Percentiles rank a stretch among this genome's conserved stretches.
phyloP scores from a whole-genome alignment of 208 protist genomes.

The Leishmania arabica region DNA sequence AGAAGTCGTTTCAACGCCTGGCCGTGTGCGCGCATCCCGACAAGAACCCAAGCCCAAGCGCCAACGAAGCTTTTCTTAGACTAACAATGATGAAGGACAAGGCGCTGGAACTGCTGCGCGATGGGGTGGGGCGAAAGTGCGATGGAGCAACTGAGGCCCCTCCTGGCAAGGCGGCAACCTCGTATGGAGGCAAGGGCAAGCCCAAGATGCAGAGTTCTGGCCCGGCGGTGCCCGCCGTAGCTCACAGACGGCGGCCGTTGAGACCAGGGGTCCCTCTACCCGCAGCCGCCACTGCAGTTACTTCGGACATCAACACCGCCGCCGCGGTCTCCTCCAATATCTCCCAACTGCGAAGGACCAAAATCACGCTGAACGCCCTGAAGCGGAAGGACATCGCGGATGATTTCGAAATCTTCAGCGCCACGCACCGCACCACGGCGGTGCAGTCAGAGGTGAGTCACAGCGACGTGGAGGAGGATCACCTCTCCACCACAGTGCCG shows the following conservation, averaged over 20 bases:
- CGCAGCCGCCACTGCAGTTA: background rate
- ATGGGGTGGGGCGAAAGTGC: background rate
- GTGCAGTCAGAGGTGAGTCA: constrained; percentile 17
- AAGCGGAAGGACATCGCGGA: constrained; percentile 79
- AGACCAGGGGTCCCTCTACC: background rate
- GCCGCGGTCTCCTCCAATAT: constrained; percentile 8
- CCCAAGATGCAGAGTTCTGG: background rate
- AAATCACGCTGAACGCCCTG: constrained; percentile 82
- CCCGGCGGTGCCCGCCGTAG: background rate
- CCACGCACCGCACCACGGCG: constrained; percentile 26
- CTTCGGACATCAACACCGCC: background rate
- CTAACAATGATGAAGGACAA: constrained; percentile 54
- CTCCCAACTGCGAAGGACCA: constrained; percentile 35
- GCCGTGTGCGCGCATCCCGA: constrained; percentile 85
- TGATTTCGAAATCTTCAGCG: constrained; percentile 64
- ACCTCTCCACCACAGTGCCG: constrained; percentile 39
- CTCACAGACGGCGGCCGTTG: background rate
- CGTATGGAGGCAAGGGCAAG: constrained; percentile 1
- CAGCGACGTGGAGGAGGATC: constrained; percentile 22
- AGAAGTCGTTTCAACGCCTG: constrained; percentile 76
- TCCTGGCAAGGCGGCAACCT: background rate
- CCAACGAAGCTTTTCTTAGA: constrained; percentile 79
- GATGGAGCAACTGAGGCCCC: background rate
- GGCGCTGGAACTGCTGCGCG: constrained; percentile 42
- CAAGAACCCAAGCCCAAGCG: constrained; percentile 78